Evolutionary conservation across 345 rosid genomes (phyloP).

Genomic region (Populus deltoides): DNA sequence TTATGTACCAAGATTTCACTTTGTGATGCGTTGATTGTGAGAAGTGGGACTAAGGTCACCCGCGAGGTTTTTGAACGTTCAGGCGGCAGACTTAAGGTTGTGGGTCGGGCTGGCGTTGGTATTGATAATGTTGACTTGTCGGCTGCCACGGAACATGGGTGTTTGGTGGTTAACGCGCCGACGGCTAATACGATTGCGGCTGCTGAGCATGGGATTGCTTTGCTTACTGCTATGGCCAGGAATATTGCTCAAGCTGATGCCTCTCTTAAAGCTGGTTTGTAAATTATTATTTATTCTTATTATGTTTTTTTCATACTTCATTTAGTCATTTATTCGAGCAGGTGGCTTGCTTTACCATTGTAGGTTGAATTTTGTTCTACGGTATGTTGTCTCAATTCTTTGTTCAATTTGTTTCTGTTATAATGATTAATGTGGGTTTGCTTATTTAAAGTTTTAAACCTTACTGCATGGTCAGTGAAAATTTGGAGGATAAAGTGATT

Average conservation of each 20-base stretch:
- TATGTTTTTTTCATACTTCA: neutral
- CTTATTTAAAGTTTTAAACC: no score
- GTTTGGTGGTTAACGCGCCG: constrained; percentile 25
- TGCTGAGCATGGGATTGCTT: constrained; percentile 21
- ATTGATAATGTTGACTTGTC: constrained; percentile 24
- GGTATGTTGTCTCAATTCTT: neutral
- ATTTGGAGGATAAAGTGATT: neutral
- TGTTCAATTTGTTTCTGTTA: neutral
- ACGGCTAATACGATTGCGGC: constrained; percentile 21
- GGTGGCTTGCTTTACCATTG: neutral
- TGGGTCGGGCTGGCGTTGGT: constrained; percentile 25
- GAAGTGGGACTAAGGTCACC: constrained; percentile 21
- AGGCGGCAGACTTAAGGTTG: constrained; percentile 21
- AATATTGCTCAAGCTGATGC: constrained; percentile 20
- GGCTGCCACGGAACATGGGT: constrained; percentile 23
- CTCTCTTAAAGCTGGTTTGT: constrained; percentile 17
- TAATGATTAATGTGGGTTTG: neutral
- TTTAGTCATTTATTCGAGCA: constrained; percentile 20
- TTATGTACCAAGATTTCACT: constrained; percentile 22
- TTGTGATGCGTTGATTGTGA: constrained; percentile 19
- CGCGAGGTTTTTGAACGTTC: constrained; percentile 22
- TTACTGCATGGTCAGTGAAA: neutral
- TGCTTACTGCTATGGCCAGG: constrained; percentile 23
- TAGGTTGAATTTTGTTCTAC: neutral
- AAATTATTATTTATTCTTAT: neutral